Percentiles rank a stretch among this genome's conserved stretches.
phyloP scores from a whole-genome alignment of 192 early-diverging fungal genomes.

The Jimgerdemannia lactiflua region DNA sequence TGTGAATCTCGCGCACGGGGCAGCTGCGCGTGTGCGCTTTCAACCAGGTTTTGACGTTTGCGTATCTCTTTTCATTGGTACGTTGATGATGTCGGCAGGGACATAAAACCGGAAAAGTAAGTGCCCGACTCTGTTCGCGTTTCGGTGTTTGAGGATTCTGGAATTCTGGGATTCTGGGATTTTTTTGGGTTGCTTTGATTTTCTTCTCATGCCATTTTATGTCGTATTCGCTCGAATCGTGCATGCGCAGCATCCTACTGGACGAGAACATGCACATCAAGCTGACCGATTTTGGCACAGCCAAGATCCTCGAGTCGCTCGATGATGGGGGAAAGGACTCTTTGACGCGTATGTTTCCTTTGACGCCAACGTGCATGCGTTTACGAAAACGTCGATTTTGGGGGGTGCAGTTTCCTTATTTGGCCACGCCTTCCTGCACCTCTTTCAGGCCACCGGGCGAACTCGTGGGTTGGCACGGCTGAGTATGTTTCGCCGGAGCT shows the following conservation, averaged over 20 bases:
- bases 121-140: background rate
- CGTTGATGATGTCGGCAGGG: constrained; percentile 37
- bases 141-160: background rate
- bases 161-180: background rate
- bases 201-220: too few relatives aligned
- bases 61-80: constrained; percentile 1
- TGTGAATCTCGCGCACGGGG: background rate
- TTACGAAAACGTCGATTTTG: too few relatives aligned
- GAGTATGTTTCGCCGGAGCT: constrained; percentile 99
- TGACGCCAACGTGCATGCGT: constrained; percentile 1
- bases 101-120: constrained; percentile 95
- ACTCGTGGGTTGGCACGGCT: constrained; percentile 98
- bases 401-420: too few relatives aligned
- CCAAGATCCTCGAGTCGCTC: constrained; percentile 64
- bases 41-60: background rate
- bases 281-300: constrained; percentile 96
- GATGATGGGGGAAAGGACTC: constrained; percentile 35
- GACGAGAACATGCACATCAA: constrained; percentile 90
- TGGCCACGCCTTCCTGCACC: too few relatives aligned
- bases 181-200: too few relatives aligned
- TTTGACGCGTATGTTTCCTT: background rate
- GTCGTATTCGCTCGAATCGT: too few relatives aligned
- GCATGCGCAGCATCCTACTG: constrained; percentile 69
- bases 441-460: constrained; percentile 22
- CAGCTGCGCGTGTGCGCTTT: background rate